These are phyloP conservation scores for Phialemoniopsis sp. DNA, from an alignment of 2,329 filamentous ascomycete species.

Conservation along the genomic window DNA sequence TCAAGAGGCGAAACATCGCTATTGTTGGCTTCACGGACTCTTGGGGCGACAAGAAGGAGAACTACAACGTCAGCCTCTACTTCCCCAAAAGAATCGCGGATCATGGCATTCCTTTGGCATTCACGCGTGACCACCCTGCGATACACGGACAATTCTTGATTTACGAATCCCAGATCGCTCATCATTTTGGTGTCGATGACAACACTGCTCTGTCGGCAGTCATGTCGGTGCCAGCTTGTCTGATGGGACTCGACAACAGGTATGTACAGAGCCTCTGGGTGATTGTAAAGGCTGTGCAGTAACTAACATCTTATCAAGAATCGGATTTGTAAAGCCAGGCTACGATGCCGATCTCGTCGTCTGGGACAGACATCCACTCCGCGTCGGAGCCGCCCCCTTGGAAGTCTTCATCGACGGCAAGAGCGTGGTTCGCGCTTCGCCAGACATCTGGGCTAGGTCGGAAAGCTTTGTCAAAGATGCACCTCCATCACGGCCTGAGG, in stretches of 20 bases:
- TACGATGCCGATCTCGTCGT: conserved; percentile 47
- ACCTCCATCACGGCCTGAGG: no score
- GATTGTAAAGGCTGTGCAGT: no score
- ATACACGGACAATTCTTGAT: no score
- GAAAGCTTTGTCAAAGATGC: no score
- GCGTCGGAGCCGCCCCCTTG: conserved; percentile 36
- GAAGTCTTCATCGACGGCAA: conserved; percentile 43
- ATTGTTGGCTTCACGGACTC: conserved; percentile 11
- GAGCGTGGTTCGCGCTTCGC: no score
- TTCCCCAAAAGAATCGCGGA: conserved; percentile 6
- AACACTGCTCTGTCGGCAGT: conserved; percentile 6
- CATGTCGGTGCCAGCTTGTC: conserved; percentile 8
- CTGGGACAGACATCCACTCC: conserved; percentile 42
- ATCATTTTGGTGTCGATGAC: no score
- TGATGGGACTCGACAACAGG: conserved; percentile 9
- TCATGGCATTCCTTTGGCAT: conserved; percentile 9
- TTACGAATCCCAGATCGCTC: no score
- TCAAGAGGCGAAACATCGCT: conserved; percentile 8
- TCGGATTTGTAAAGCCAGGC: conserved; percentile 36
- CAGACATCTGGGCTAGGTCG: no score
- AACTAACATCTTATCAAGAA: conserved; percentile 3
- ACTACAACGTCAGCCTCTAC: conserved; percentile 8
- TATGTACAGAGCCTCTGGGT: no score
- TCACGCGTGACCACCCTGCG: background rate
- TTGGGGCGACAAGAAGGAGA: conserved; percentile 14